Base-by-base conservation (phyloP, 768 basidiomycete genomes). In the Psilocybe sp. region DNA sequence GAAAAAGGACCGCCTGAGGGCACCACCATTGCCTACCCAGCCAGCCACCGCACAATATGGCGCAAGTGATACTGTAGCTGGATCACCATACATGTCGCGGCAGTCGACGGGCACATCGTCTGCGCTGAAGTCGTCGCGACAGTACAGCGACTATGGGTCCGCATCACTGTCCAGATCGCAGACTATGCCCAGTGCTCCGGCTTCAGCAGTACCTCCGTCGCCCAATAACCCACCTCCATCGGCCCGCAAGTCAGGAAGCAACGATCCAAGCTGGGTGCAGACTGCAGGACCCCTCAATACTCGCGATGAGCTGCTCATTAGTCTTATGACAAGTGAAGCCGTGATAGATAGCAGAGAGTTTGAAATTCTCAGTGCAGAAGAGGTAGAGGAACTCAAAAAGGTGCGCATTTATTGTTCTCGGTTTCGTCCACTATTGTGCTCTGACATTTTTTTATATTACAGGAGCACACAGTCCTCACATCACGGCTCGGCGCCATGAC, bases 261-360 rank as follows among this genome's bases (percentile, higher is more conserved):
- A 62, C 4, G 68, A 70, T 40, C 55, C 60, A 14, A 70, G 71
- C 28, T 68, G 68, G 67, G 77, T 77, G 55, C 73, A 73, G 15
- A 60, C 69, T 10, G 78, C 78, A 7, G 69, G 63, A 7, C 54
- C 70, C 41, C 65, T 79, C 23, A 84, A 81, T 54, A 81, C 80
- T 13, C 78, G 85, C 40, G 93, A 97, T 59, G 90, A 94, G 54
- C 78, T 98, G 40, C 77, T 98, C 55, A 79, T 97, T 64, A 89
- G 89, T 64, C 77, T 99, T 36, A 72, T 98, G 55, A 89, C 94
- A 37, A 93, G 93, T 47, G 93, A 98, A 68, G 96, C 96, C 4
- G 82, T 91, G 37, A 85, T 98, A n/a, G 93, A 98, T 60, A 90
- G 90, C 60, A 83, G 88, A 28, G 82, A 82, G 40, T 90, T 81